Conservation (phyloP, 2,329 filamentous ascomycete genomes). For the Cladosporium sp. region DNA sequence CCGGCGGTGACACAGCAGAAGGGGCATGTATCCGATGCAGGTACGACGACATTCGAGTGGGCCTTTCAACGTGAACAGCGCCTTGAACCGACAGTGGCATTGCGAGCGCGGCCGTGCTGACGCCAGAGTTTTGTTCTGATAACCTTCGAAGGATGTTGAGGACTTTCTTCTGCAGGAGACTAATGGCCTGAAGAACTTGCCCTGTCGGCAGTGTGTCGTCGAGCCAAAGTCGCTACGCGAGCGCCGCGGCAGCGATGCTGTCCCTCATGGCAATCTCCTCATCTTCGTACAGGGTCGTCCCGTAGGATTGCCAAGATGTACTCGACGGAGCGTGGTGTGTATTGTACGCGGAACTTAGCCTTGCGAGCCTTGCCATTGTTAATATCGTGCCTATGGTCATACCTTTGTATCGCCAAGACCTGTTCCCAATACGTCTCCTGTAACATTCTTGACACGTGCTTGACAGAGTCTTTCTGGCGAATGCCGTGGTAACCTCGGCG, state of each 20-base stretch:
- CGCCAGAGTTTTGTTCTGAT: constrained; percentile 3
- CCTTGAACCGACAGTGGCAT: constrained; percentile 4
- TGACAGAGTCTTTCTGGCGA: neutral
- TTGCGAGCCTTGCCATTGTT: neutral
- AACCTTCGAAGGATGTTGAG: constrained; percentile 2
- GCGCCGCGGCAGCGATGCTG: neutral
- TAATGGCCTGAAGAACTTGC: neutral
- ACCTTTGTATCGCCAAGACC: neutral
- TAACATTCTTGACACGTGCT: neutral
- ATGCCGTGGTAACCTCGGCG: neutral
- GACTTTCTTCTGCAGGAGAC: constrained; percentile 2
- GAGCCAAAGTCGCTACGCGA: neutral
- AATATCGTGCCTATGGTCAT: neutral
- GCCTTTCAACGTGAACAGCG: neutral
- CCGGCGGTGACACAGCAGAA: constrained; percentile 3
- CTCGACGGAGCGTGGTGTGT: neutral
- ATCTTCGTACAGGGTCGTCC: neutral
- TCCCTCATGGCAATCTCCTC: neutral
- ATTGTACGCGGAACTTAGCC: neutral
- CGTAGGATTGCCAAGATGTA: constrained; percentile 2
- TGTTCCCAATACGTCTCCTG: neutral
- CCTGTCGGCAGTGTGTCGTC: neutral
- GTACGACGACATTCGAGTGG: constrained; percentile 1
- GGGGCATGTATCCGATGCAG: neutral
- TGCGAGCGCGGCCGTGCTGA: constrained; percentile 4